Conservation (phyloP, 2,329 filamentous ascomycete genomes). For the Fusarium brachygibbosum region DNA sequence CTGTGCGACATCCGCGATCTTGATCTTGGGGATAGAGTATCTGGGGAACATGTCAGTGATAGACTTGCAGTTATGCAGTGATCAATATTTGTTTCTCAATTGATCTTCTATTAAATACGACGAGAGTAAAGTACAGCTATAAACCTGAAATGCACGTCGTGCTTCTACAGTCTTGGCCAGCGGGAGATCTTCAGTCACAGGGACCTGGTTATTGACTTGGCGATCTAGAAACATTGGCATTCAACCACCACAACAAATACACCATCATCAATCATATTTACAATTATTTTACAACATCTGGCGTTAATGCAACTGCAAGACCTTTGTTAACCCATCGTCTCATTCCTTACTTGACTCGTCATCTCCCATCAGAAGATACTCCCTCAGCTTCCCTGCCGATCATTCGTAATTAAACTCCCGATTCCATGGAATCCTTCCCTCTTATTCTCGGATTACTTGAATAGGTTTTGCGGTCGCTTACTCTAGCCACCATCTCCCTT, state of each 20-base stretch:
- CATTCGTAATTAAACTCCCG: conserved; percentile 8
- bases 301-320: neutral
- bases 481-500: conserved; percentile 3
- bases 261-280: neutral
- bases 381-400: conserved; percentile 13
- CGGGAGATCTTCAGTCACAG: conserved; percentile 32
- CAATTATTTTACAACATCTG: neutral
- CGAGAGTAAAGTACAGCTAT: neutral
- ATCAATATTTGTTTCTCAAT: neutral
- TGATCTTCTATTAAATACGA: neutral
- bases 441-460: conserved; percentile 8
- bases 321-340: neutral
- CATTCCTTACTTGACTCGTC: neutral
- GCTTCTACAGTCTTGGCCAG: conserved; percentile 24
- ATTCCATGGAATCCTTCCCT: conserved; percentile 1
- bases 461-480: conserved; percentile 14
- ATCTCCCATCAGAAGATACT: neutral
- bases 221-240: conserved; percentile 20
- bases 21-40: neutral
- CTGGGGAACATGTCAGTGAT: neutral
- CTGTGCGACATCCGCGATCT: neutral
- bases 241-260: neutral
- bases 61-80: neutral
- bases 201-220: conserved; percentile 25
- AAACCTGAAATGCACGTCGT: conserved; percentile 11